Evolutionary conservation across 169 alveolate species (phyloP).

Genomic region (Cryptosporidium canis): DNA sequence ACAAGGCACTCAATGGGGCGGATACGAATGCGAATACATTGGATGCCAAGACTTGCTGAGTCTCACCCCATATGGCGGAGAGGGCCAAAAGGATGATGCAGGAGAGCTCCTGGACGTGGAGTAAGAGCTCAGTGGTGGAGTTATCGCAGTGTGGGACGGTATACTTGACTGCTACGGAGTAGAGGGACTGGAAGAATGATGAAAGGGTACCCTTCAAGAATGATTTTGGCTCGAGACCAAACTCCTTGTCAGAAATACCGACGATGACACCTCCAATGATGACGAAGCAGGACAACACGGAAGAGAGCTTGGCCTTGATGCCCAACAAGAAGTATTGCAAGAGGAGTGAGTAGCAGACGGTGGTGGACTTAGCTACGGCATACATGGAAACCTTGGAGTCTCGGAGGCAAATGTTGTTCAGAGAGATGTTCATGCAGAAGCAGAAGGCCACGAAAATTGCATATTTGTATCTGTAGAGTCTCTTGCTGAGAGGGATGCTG

Average conservation of each 20-base stretch:
- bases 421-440: conserved; percentile 69
- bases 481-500: conserved; percentile 60
- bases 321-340: conserved; percentile 59
- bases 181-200: conserved; percentile 70
- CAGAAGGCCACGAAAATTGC: conserved; percentile 69
- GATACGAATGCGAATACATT: conserved; percentile 48
- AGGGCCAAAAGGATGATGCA: conserved; percentile 44
- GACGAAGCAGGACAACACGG: conserved; percentile 58
- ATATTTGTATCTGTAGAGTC: conserved; percentile 65
- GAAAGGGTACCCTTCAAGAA: conserved; percentile 59
- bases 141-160: conserved; percentile 72
- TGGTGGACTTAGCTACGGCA: conserved; percentile 64
- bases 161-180: conserved; percentile 68
- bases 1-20: conserved; percentile 40
- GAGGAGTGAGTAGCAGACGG: conserved; percentile 64
- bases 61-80: conserved; percentile 59
- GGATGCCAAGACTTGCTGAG: conserved; percentile 6
- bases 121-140: conserved; percentile 61
- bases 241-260: conserved; percentile 39
- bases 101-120: conserved; percentile 70
- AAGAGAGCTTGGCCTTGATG: conserved; percentile 64
- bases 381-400: conserved; percentile 67
- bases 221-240: conserved; percentile 63
- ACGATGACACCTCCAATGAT: conserved; percentile 65
- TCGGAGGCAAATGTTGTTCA: conserved; percentile 41